phyloP scores from a whole-genome alignment of 2,329 filamentous ascomycete genomes.

The Apiospora rasikravindrae region DNA sequence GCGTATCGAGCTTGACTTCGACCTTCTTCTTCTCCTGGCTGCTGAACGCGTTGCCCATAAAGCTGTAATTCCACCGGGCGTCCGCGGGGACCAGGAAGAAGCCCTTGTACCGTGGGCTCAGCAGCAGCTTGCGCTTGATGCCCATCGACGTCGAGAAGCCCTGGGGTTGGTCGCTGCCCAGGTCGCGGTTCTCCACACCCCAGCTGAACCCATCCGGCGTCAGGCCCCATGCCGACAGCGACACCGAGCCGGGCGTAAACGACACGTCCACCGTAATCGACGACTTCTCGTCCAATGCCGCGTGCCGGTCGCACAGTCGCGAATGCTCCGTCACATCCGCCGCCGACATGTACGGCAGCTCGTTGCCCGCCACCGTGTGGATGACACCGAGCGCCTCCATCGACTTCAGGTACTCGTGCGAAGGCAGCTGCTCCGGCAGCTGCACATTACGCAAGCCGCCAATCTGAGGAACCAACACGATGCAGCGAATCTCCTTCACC shows the following conservation, averaged over 20 bases:
- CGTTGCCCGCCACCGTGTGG: constrained; percentile 93
- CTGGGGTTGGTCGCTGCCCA: constrained; percentile 87
- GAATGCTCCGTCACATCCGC: constrained; percentile 94
- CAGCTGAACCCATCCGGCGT: constrained; percentile 94
- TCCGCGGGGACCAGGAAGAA: constrained; percentile 96
- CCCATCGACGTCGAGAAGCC: constrained; percentile 93
- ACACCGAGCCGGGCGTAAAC: constrained; percentile 96
- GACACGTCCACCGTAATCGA: constrained; percentile 94
- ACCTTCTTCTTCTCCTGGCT: constrained; percentile 89
- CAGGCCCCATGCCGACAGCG: constrained; percentile 89
- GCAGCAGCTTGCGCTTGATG: constrained; percentile 90
- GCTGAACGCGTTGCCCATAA: constrained; percentile 90
- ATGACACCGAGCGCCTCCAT: constrained; percentile 94
- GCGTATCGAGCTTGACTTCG: constrained; percentile 92
- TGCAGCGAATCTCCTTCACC: constrained; percentile 95
- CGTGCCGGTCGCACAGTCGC: constrained; percentile 83
- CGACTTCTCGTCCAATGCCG: constrained; percentile 81
- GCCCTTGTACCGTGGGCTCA: constrained; percentile 91
- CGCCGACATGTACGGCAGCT: constrained; percentile 95
- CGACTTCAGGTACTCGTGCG: constrained; percentile 85
- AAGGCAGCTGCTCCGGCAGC: constrained; percentile 85
- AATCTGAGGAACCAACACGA: constrained; percentile 97
- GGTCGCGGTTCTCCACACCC: constrained; percentile 95
- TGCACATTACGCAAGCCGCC: constrained; percentile 92
- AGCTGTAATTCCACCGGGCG: constrained; percentile 95